Evolutionary conservation across 345 rosid species (phyloP).

Genomic region (Sonneratia caseolaris): DNA sequence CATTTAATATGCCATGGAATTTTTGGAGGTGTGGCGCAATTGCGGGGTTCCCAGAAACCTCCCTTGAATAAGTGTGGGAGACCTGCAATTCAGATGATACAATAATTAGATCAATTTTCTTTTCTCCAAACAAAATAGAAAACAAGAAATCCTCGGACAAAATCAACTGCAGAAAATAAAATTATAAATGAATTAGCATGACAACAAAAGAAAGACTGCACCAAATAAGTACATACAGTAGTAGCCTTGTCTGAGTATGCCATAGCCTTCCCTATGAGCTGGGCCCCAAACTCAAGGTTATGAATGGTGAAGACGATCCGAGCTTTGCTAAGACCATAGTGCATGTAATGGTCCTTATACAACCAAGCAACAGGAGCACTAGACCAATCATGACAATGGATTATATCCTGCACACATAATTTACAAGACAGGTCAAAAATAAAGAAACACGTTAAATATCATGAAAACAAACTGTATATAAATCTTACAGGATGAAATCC

Average conservation of each 20-base stretch:
- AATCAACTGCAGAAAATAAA: background rate
- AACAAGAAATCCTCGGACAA: background rate
- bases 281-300: conserved; percentile 80
- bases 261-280: conserved; percentile 74
- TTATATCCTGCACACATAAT: conserved; percentile 57
- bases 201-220: background rate
- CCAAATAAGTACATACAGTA: conserved; percentile 38
- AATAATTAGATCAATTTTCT: background rate
- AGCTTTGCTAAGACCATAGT: conserved; percentile 69
- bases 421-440: conserved; percentile 1
- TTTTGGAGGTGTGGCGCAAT: conserved; percentile 68
- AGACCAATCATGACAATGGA: conserved; percentile 98
- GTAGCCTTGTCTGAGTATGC: conserved; percentile 72
- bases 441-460: background rate
- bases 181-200: background rate
- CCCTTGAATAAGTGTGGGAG: conserved; percentile 66
- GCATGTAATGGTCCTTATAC: conserved; percentile 69
- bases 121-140: background rate
- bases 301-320: conserved; percentile 86
- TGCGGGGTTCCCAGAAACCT: conserved; percentile 67
- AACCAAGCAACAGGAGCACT: conserved; percentile 87
- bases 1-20: conserved; percentile 85
- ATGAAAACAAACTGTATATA: background rate
- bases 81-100: conserved; percentile 36
- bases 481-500: conserved; percentile 78